phyloP scores from a whole-genome alignment of 768 basidiomycete genomes.

The Leccinum sublutescens region DNA sequence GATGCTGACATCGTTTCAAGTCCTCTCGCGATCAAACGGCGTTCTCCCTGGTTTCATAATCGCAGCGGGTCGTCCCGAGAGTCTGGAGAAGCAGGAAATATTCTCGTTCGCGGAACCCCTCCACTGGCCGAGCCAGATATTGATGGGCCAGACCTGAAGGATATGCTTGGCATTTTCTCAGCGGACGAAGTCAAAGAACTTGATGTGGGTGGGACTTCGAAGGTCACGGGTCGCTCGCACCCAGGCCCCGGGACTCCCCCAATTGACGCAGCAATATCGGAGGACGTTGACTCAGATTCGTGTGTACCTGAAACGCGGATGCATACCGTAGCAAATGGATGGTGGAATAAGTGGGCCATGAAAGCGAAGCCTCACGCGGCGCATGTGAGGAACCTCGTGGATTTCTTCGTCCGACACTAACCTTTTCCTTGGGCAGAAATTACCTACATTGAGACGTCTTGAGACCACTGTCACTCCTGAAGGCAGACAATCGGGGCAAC shows the following conservation, averaged over 20 bases:
- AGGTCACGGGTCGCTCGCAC: constrained; percentile 36
- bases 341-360: constrained; percentile 53
- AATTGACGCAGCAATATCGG: constrained; percentile 24
- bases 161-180: constrained; percentile 42
- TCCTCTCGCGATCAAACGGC: constrained; percentile 26
- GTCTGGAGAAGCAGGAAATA: constrained; percentile 2
- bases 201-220: constrained; percentile 20
- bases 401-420: constrained; percentile 9
- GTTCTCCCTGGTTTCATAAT: constrained; percentile 12
- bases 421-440: constrained; percentile 25
- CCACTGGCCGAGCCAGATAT: constrained; percentile 17
- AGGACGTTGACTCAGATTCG: constrained; percentile 25
- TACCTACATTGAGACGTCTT: constrained; percentile 38
- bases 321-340: constrained; percentile 44
- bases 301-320: constrained; percentile 31
- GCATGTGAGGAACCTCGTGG: constrained; percentile 20
- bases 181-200: constrained; percentile 46
- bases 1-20: constrained; percentile 46
- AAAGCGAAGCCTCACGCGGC: constrained; percentile 19
- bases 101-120: constrained; percentile 34
- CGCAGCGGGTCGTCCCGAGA: constrained; percentile 1
- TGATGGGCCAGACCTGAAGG: constrained; percentile 44
- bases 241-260: constrained; percentile 31
- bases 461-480: constrained; percentile 49
- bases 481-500: constrained; percentile 37